Evolutionary conservation across 768 basidiomycete genomes (phyloP), one percentile per base, ranked within the genome.

Genomic region (Russula brevipes): DNA sequence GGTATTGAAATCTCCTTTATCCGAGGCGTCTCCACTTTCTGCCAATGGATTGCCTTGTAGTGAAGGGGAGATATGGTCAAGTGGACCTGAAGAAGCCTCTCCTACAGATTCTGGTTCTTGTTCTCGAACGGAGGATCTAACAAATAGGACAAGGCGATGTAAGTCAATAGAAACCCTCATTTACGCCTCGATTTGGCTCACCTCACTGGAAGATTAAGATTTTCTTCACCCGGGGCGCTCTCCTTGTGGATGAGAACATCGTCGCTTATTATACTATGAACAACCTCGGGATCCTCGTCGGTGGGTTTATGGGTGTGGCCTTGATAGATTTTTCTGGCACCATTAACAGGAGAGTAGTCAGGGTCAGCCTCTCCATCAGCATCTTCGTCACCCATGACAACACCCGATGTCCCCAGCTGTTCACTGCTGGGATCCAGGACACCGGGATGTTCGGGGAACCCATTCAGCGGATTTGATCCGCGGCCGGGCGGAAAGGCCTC

Each of bases 321-420:
- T 33, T 46, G 31, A 24, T 33, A 6, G 36, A 16, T 14, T 24
- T 36, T 19, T 17, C 53, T 54, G 7, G 51, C 35, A 14, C 41
- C 57, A 10, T n/a, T 14, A 6, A 12, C 31, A n/a, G 35, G 35
- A n/a, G 57, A 30, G 31, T 66, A 68, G 35, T 68, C 65, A 12
- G 67, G 67, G 46, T 66, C 67, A 9, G 45, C 67, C 47, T 68
- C 67, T 39, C 67, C 67, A 31, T 66, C 67, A 12, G 67, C 67
- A 35, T 68, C 63, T 30, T 55, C 54, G 16, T 66, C 67, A 30
- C 33, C 54, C 10, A 55, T 61, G 4, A 39, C 36, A 8, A 49
- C 17, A 11, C 35, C 45, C 47, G 24, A 31, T 12, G 35, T 17
- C 10, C n/a, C 30, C 45, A 12, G 24, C 16, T 1, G 16, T 44